Evolutionary conservation across 1,284 basidiomycete species (phyloP), one percentile per base, ranked within the genome.

Genomic region (Apiotrichum porosum): DNA sequence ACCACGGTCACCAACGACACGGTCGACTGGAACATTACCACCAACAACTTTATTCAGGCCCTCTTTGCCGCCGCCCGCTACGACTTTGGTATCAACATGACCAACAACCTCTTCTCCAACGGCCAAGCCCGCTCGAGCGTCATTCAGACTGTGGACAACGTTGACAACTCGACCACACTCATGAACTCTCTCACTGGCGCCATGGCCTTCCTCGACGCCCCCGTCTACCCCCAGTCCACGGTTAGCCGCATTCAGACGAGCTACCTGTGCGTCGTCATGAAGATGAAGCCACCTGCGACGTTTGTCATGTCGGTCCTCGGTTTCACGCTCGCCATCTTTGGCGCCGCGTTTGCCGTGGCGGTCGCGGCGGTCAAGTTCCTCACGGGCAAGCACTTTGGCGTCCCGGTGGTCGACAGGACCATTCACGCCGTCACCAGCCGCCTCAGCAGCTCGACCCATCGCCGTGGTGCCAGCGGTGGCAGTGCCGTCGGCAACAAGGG

Each of bases 81-180:
- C 47, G 53, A 55, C 43, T 55, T 55, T 38, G 46, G 40, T 10
- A 23, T 45, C 18, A 55, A 55, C 53, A 51, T 49, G 53, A 55
- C 53, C 21, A 51, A 44, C 47, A 55, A 55, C 41, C 19, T 55
- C 22, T 55, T 49, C 19, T 33, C 35, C 17, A 49, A 55, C 44
- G 21, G n/a, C n/a, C 43, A 39, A 2, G 36, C 44, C 3, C 37
- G 44, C 13, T 28, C 37, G 28, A 34, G 34, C 26, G 15, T 52
- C 26, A 49, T 51, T 30, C 10, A 6, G 14, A 18, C 30, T 3
- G 26, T n/a, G 28, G 53, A 55, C 32, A n/a, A 31, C 6, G 36
- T 49, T 6, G 37, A 49, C 53, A 51, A 49, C 49, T 22, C 30
- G 14, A 35, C 40, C 14, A 38, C 33, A n/a, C 9, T 39, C 6